Base-by-base conservation (phyloP, 2,329 filamentous ascomycete species). In the Neonectria hederae region DNA sequence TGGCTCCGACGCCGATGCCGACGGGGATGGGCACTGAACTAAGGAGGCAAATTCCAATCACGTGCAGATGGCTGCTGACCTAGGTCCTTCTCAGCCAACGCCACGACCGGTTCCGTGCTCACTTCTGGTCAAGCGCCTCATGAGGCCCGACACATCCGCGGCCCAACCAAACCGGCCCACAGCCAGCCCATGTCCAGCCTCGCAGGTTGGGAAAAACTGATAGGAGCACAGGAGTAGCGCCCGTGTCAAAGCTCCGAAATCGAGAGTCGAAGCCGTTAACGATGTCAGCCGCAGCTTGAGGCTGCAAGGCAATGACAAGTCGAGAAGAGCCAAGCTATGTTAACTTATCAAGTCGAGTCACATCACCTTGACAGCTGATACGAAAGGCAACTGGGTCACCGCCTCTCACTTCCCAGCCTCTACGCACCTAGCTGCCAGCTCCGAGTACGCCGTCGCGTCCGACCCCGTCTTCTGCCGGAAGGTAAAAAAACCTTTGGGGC, bases 31-130 rank as follows among this genome's bases (percentile, higher is more conserved):
- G 61, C 66, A 58, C 51, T 52, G 55, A 53, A 59, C 56, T 59
- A 62, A 67, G 56, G 60, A 70, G 59, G 59, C 59, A 60, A 67
- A 58, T 48, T 54, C 21, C 40, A 40, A 57, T 72, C 69, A 71
- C 60, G 67, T 73, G 63, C 59, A 45, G 56, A 17, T 53, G 42
- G 40, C 26, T 55, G 40, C 26, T 55, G 26, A 21, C 19, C 54
- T 54, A 28, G 42, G 22, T 24, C 22, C 46, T 21, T 60, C 14
- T 32, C 32, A 54, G 49, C 24, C 45, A 30, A 67, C 65, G 64
- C 65, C 60, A 64, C 43, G 54, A 65, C 62, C 65, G 56, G 62
- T 63, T 65, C 62, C 65, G 59, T 56, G 53, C 62, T 59, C 54
- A 40, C 35, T 58, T 62, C 42, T 57, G 48, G 57, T 42, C 58